Percentiles rank a stretch among this genome's conserved stretches.
These are phyloP conservation scores for Leccinum pellstonianum DNA, from an alignment of 768 basidiomycete genomes.

Conservation along the genomic window DNA sequence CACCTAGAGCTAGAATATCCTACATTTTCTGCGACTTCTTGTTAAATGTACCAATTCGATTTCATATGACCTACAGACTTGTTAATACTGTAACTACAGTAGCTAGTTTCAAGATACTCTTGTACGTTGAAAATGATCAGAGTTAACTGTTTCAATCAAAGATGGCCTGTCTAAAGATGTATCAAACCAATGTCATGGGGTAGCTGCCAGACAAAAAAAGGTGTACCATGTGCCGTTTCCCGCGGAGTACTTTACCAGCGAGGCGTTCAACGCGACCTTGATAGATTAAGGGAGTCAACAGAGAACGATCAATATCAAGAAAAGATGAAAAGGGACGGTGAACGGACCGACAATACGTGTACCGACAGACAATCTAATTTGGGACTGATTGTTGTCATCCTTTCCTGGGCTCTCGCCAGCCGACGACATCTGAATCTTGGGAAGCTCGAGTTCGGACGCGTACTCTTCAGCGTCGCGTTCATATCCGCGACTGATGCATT, in stretches of 20 bases:
- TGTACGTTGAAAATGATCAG: background rate
- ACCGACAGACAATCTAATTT: slow-evolving; percentile 1
- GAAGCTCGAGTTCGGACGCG: background rate
- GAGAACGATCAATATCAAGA: background rate
- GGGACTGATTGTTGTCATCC: background rate
- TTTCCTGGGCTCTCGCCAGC: background rate
- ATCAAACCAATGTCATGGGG: background rate
- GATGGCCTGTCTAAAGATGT: slow-evolving; percentile 2
- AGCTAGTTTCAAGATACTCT: background rate
- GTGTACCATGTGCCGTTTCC: slow-evolving; percentile 16
- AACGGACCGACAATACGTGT: slow-evolving; percentile 11
- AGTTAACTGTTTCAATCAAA: background rate
- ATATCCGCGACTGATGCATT: slow-evolving; percentile 15
- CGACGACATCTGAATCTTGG: background rate
- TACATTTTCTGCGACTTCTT: background rate
- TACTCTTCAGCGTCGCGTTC: slow-evolving; percentile 24
- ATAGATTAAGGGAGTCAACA: background rate
- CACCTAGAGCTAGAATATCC: background rate
- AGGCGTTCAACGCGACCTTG: slow-evolving; percentile 18
- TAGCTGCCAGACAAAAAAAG: background rate
- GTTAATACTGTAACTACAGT: background rate
- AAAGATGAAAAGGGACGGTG: background rate
- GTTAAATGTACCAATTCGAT: background rate
- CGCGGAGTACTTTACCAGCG: slow-evolving; percentile 21
- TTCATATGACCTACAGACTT: background rate